These are phyloP conservation scores for Solanum megistacrolobum DNA, from an alignment of 257 asterid species.

Conservation along the genomic window DNA sequence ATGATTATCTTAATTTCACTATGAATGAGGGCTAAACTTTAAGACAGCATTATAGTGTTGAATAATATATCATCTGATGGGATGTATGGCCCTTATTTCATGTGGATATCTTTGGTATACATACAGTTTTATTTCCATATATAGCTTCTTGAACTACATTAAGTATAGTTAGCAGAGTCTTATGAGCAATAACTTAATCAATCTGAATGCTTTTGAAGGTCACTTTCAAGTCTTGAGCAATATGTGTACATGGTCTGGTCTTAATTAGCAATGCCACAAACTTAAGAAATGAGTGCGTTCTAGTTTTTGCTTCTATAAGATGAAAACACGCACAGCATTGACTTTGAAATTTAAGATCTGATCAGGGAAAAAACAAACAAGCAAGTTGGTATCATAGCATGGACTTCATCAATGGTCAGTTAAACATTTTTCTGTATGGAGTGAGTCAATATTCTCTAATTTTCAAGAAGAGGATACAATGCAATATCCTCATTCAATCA, in stretches of 20 bases:
- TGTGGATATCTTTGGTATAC: background rate
- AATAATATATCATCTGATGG: background rate
- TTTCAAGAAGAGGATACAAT: background rate
- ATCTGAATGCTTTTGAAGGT: background rate
- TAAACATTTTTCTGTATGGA: background rate
- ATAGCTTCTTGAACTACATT: background rate
- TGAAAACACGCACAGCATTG: background rate
- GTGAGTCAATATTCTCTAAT: background rate
- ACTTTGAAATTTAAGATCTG: background rate
- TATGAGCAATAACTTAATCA: background rate
- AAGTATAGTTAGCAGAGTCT: background rate
- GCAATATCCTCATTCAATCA: background rate
- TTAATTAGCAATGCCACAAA: background rate
- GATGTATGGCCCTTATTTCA: background rate
- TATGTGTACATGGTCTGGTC: background rate
- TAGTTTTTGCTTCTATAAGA: background rate
- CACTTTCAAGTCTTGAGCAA: background rate
- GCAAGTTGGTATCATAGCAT: background rate
- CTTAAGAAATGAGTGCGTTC: background rate
- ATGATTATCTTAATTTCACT: background rate
- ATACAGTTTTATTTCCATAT: background rate
- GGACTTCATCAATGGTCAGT: background rate
- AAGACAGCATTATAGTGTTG: background rate
- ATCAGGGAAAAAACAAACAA: background rate
- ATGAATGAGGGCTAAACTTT: background rate